Evolutionary conservation across 108 stramenopile genomes (phyloP).

Genomic region (Discostella stelligeroides): DNA sequence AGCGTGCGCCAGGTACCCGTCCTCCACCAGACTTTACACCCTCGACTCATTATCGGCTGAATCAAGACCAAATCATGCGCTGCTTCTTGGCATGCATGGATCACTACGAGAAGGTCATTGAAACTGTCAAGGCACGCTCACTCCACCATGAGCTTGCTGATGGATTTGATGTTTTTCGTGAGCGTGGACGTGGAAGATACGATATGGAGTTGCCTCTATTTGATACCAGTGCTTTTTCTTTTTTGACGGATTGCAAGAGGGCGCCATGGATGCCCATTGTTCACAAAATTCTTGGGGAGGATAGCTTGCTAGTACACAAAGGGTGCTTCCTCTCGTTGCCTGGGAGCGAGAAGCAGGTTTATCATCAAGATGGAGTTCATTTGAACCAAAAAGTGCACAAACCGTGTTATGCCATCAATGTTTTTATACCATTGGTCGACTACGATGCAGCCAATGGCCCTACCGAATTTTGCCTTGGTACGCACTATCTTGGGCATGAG

Average conservation of each 20-base stretch:
- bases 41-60: slow-evolving; percentile 63
- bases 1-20: slow-evolving; percentile 18
- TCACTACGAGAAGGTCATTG: slow-evolving; percentile 85
- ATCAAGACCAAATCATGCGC: slow-evolving; percentile 59
- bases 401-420: slow-evolving; percentile 89
- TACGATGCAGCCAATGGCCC: slow-evolving; percentile 70
- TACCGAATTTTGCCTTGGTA: slow-evolving; percentile 87
- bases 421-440: slow-evolving; percentile 89
- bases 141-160: slow-evolving; percentile 77
- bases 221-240: slow-evolving; percentile 60
- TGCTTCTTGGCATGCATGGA: slow-evolving; percentile 74
- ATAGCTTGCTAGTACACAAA: slow-evolving; percentile 80
- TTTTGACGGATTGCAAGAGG: slow-evolving; percentile 64
- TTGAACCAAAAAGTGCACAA: slow-evolving; percentile 70
- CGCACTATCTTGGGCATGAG: slow-evolving; percentile 82
- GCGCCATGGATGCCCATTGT: slow-evolving; percentile 91
- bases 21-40: slow-evolving; percentile 22
- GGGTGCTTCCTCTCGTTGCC: slow-evolving; percentile 84
- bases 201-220: slow-evolving; percentile 85
- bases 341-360: slow-evolving; percentile 69
- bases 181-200: slow-evolving; percentile 83
- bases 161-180: slow-evolving; percentile 89
- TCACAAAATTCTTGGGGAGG: slow-evolving; percentile 74
- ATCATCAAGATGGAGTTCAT: slow-evolving; percentile 92
- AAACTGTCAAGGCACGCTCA: slow-evolving; percentile 77